phyloP scores from a whole-genome alignment of 306 rosid species.

The Quillaja saponaria region DNA sequence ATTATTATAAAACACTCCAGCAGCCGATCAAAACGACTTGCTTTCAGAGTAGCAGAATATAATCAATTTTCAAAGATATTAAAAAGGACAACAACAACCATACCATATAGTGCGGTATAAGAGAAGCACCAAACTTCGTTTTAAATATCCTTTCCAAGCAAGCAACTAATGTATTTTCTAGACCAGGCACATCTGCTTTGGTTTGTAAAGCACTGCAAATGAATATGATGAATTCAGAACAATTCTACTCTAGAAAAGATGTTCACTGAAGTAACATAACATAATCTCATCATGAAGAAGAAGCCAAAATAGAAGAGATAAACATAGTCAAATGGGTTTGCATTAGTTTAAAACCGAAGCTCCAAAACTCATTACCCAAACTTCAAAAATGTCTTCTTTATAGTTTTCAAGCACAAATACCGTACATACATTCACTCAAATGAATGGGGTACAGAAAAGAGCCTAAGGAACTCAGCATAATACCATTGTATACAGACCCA shows the following conservation, averaged over 20 bases:
- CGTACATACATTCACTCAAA: neutral
- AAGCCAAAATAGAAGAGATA: neutral
- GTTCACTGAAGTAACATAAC: neutral
- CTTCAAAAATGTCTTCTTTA: too few relatives aligned
- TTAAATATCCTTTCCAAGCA: slow-evolving; percentile 79
- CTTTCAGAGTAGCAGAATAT: neutral
- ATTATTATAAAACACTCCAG: too few relatives aligned
- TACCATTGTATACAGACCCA: neutral
- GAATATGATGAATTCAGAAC: slow-evolving; percentile 17
- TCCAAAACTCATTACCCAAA: too few relatives aligned
- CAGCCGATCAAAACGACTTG: too few relatives aligned
- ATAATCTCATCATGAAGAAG: too few relatives aligned
- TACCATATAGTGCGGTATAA: slow-evolving; percentile 83
- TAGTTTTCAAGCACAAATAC: neutral
- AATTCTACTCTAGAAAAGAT: too few relatives aligned
- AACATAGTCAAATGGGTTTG: too few relatives aligned
- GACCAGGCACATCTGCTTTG: slow-evolving; percentile 61
- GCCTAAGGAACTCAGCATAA: too few relatives aligned
- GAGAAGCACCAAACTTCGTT: slow-evolving; percentile 79
- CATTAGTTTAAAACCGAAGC: too few relatives aligned
- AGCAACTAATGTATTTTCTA: slow-evolving; percentile 59
- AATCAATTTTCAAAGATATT: slow-evolving; percentile 2
- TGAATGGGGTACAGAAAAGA: neutral
- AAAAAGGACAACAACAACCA: slow-evolving; percentile 15
- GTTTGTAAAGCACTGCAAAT: slow-evolving; percentile 80